A percentile compares a stretch with the other conserved stretches of the same genome.
Conservation (phyloP, 805 yeast genomes). For the Pichia occidentalis region DNA sequence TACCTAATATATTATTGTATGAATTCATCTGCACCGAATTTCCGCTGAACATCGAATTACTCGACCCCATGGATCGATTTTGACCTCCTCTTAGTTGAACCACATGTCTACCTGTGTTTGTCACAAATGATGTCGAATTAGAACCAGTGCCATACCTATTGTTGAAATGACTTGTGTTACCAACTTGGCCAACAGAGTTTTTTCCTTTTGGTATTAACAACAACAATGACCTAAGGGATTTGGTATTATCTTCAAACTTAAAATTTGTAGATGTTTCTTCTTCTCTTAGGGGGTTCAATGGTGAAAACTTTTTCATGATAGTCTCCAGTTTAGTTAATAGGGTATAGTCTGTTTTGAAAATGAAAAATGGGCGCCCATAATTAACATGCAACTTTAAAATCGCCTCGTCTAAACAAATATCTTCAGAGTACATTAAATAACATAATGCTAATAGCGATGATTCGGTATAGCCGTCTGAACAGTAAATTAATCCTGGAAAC, state of each 20-base stretch:
- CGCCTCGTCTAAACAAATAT: constrained; percentile 56
- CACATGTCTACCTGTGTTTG: constrained; percentile 27
- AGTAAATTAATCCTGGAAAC: constrained; percentile 54
- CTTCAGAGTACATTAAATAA: constrained; percentile 63
- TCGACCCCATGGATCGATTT: constrained; percentile 3
- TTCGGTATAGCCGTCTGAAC: constrained; percentile 91
- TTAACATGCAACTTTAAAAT: constrained; percentile 54
- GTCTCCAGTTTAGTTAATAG: constrained; percentile 60
- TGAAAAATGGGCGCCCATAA: constrained; percentile 73
- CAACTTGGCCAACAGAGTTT: constrained; percentile 6
- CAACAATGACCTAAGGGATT: constrained; percentile 16
- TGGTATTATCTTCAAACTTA: constrained; percentile 19
- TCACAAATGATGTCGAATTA: constrained; percentile 18
- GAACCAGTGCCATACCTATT: background rate
- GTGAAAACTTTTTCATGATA: constrained; percentile 55
- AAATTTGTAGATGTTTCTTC: constrained; percentile 3
- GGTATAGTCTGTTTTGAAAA: constrained; percentile 69
- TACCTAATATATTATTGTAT: background rate
- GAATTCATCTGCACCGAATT: background rate
- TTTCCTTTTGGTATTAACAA: constrained; percentile 19
- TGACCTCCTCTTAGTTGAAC: constrained; percentile 26
- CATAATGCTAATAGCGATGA: constrained; percentile 70
- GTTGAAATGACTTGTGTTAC: constrained; percentile 1
- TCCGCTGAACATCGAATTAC: background rate
- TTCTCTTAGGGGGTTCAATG: constrained; percentile 24